Conservation (phyloP, 2,329 filamentous ascomycete species). For the Nannizzia gypsea region DNA sequence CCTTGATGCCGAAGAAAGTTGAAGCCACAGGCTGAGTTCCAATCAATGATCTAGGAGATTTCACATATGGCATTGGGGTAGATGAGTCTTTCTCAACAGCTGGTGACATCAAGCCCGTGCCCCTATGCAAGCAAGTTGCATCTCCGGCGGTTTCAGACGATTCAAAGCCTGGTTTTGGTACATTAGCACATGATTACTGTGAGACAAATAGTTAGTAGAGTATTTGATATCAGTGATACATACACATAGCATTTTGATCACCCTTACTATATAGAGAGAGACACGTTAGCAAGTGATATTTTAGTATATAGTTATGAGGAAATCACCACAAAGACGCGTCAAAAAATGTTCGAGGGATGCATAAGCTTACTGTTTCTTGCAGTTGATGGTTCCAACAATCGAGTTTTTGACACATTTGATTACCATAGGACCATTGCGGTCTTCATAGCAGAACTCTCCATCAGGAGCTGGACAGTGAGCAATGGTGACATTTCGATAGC, state of each 20-base stretch:
- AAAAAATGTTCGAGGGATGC: not conserved
- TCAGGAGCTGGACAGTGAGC: not conserved
- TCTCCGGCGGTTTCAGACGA: not conserved
- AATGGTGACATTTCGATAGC: not conserved
- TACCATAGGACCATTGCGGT: not conserved
- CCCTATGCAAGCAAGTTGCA: not conserved
- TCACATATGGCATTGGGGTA: not conserved
- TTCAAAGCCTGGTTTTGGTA: not conserved
- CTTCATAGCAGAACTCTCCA: conserved; percentile 2
- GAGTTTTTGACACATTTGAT: not conserved
- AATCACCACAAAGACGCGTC: not conserved
- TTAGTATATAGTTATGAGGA: not conserved
- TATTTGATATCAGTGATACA: not conserved
- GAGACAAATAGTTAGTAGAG: not conserved
- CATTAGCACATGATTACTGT: not conserved
- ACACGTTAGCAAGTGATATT: not conserved
- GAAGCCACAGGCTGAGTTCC: not conserved
- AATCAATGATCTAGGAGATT: not conserved
- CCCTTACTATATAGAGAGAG: not conserved
- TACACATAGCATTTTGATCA: not conserved
- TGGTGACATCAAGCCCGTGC: not conserved
- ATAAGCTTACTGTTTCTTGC: not conserved
- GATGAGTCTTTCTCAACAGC: not conserved
- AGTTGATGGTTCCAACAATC: not conserved
- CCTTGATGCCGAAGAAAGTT: not conserved